A percentile compares a stretch with the other conserved stretches of the same genome.
Evolutionary conservation across 208 protist genomes (phyloP).

Genomic region (Borovskyia barvae): DNA sequence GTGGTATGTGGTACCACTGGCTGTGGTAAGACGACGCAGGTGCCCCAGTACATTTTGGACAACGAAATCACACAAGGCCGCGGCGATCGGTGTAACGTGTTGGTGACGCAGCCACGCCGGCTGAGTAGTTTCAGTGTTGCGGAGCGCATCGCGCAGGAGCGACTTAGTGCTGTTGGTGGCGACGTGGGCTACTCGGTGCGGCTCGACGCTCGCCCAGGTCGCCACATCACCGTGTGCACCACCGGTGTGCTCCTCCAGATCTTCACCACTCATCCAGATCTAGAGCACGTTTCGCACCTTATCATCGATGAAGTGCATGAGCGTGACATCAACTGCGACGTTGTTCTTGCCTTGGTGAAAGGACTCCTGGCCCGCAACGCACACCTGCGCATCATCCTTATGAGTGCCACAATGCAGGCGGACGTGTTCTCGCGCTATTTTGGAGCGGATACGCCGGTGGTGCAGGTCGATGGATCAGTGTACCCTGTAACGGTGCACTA

Average conservation of each 20-base stretch:
- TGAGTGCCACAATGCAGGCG: constrained; percentile 97
- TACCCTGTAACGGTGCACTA: constrained; percentile 76
- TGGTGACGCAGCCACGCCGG: constrained; percentile 97
- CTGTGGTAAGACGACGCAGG: constrained; percentile 92
- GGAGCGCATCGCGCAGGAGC: constrained; percentile 97
- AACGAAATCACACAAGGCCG: constrained; percentile 49
- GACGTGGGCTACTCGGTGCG: constrained; percentile 98
- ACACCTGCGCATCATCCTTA: constrained; percentile 97
- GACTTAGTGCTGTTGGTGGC: constrained; percentile 75
- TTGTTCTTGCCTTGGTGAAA: constrained; percentile 97
- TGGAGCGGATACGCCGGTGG: constrained; percentile 43
- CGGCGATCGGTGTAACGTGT: constrained; percentile 56
- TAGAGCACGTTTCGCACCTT: constrained; percentile 93
- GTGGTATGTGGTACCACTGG: constrained; percentile 90
- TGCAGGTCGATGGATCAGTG: constrained; percentile 66
- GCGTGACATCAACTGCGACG: constrained; percentile 97
- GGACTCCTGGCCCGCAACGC: constrained; percentile 50
- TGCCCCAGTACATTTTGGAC: constrained; percentile 93
- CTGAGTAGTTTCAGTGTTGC: constrained; percentile 98
- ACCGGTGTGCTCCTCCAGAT: constrained; percentile 98
- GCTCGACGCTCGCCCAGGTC: constrained; percentile 94
- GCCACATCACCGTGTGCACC: constrained; percentile 96
- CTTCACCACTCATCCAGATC: constrained; percentile 80
- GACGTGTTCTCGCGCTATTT: constrained; percentile 98
- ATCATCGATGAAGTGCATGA: constrained; percentile 99